Conservation (phyloP, 257 asterid genomes). For the Catharanthus roseus region DNA sequence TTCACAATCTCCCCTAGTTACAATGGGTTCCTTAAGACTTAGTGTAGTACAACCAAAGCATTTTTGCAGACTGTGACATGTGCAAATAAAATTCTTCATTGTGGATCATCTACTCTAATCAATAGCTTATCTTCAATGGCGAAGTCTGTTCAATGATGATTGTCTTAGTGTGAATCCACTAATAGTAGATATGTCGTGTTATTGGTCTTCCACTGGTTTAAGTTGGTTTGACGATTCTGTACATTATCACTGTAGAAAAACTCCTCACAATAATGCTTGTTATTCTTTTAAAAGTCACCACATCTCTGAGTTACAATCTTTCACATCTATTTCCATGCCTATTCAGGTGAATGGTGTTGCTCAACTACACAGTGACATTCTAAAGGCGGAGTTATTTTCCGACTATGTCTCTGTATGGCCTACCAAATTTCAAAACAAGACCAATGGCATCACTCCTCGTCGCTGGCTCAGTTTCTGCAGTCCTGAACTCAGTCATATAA, state of each 20-base stretch:
- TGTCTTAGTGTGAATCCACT: background rate
- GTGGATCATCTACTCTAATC: background rate
- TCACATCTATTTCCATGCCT: conserved; percentile 17
- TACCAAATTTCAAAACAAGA: conserved; percentile 88
- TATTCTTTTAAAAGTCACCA: background rate
- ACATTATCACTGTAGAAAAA: background rate
- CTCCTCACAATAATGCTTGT: background rate
- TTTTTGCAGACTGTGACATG: background rate
- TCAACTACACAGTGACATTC: conserved; percentile 91
- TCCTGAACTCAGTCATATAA: conserved; percentile 87
- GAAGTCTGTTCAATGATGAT: background rate
- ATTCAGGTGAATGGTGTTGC: conserved; percentile 98
- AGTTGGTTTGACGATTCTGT: background rate
- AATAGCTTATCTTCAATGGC: background rate
- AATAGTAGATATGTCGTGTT: too few relatives aligned
- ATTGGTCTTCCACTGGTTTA: background rate
- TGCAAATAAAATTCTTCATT: background rate
- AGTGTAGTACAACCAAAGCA: background rate
- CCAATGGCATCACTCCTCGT: conserved; percentile 98
- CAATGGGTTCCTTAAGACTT: background rate
- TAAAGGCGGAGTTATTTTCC: conserved; percentile 72
- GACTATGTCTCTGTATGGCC: conserved; percentile 98
- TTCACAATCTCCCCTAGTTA: background rate
- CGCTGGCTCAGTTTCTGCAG: conserved; percentile 95
- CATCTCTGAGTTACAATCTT: background rate